phyloP scores from a whole-genome alignment of 192 early-diverging fungal genomes.

The Tieghemiomyces parasiticus region DNA sequence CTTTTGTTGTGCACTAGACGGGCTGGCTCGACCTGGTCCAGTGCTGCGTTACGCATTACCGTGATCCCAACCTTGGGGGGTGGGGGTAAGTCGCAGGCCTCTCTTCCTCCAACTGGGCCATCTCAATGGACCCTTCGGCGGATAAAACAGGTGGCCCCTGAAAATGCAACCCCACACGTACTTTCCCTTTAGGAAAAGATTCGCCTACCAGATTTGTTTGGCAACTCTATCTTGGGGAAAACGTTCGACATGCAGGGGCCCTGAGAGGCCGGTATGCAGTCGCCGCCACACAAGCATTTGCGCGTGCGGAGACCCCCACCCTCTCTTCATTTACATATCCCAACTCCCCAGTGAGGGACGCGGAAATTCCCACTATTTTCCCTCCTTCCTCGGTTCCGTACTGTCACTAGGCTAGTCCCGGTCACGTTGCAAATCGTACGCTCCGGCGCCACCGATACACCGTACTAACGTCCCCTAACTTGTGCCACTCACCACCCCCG shows the following conservation, averaged over 20 bases:
- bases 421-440: neutral
- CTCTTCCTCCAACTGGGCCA: neutral
- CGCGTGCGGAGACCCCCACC: too few relatives aligned
- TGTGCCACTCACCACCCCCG: too few relatives aligned
- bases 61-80: neutral
- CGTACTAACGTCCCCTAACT: too few relatives aligned
- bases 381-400: neutral
- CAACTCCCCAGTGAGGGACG: neutral
- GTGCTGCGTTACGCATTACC: neutral
- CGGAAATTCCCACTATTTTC: neutral
- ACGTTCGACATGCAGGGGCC: too few relatives aligned
- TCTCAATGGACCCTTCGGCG: neutral
- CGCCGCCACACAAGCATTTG: too few relatives aligned
- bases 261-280: too few relatives aligned
- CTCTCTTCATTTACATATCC: too few relatives aligned
- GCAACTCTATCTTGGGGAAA: too few relatives aligned
- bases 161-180: constrained; percentile 8
- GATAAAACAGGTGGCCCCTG: neutral
- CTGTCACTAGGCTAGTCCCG: constrained; percentile 4
- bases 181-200: too few relatives aligned
- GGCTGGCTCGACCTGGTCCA: neutral
- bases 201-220: too few relatives aligned
- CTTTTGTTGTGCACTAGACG: neutral
- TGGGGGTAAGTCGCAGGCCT: neutral
- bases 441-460: neutral